phyloP scores from a whole-genome alignment of 2,329 filamentous ascomycete species.

The Tricladium varicosporioides region DNA sequence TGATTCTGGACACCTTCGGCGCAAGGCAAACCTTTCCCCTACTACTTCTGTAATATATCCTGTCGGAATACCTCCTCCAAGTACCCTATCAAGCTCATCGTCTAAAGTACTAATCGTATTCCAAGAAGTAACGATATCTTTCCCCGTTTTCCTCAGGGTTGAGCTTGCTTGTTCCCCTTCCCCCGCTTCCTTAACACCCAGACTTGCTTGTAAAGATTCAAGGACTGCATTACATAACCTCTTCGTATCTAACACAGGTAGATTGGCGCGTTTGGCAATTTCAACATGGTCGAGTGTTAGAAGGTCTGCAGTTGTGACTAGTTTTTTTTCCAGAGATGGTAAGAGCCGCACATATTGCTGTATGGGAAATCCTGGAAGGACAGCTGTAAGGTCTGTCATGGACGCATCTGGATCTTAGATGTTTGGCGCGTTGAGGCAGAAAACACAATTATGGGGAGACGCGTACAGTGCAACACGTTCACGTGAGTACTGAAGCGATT shows the following conservation, averaged over 20 bases:
- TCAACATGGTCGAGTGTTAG: constrained; percentile 79
- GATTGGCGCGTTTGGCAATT: constrained; percentile 79
- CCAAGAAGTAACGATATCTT: constrained; percentile 43
- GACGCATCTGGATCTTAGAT: constrained; percentile 28
- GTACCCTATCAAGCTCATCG: constrained; percentile 62
- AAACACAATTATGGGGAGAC: neutral
- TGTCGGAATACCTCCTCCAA: constrained; percentile 77
- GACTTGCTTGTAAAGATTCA: constrained; percentile 62
- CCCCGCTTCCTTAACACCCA: constrained; percentile 21
- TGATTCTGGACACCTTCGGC: constrained; percentile 5
- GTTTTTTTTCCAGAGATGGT: constrained; percentile 74
- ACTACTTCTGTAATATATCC: constrained; percentile 86
- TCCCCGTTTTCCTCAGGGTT: constrained; percentile 33
- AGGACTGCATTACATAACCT: constrained; percentile 68
- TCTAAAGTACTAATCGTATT: constrained; percentile 78
- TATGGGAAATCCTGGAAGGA: constrained; percentile 77
- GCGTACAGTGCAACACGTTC: neutral
- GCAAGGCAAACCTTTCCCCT: constrained; percentile 69
- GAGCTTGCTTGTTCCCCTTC: constrained; percentile 13
- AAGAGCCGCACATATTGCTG: constrained; percentile 72
- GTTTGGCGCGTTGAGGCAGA: neutral
- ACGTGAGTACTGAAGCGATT: neutral
- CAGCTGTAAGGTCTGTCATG: constrained; percentile 84
- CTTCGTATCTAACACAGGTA: constrained; percentile 78
- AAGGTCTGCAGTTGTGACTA: constrained; percentile 78